Percentiles rank a stretch among this genome's conserved stretches.
These are phyloP conservation scores for Albophoma yamanashiensis DNA, from an alignment of 2,329 filamentous ascomycete species.

Conservation along the genomic window DNA sequence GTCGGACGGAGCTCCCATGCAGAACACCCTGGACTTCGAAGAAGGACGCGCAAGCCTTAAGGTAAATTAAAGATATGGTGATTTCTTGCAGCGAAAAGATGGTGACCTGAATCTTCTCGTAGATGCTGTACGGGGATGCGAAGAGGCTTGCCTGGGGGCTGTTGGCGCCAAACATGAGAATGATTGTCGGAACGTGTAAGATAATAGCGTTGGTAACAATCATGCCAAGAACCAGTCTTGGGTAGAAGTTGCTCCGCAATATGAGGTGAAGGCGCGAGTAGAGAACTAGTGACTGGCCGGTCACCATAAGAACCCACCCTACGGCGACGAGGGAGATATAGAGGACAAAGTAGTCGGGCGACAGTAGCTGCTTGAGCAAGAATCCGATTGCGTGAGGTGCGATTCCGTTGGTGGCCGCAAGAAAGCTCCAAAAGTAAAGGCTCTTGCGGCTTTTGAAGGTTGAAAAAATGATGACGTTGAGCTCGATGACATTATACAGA, in stretches of 20 bases:
- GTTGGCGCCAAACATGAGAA: constrained; percentile 42
- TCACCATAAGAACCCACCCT: constrained; percentile 36
- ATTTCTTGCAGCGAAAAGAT: constrained; percentile 43
- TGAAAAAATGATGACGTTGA: constrained; percentile 18
- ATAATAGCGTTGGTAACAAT: constrained; percentile 43
- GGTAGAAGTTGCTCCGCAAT: constrained; percentile 33
- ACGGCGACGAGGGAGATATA: constrained; percentile 11
- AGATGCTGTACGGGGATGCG: constrained; percentile 22
- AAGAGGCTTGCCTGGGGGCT: constrained; percentile 9
- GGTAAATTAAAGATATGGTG: constrained; percentile 38
- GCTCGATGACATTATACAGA: constrained; percentile 20
- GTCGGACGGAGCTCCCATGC: constrained; percentile 11
- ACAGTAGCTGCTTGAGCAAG: constrained; percentile 26
- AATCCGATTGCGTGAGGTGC: constrained; percentile 31
- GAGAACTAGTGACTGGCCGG: constrained; percentile 48
- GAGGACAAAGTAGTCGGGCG: constrained; percentile 4
- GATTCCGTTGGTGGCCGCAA: constrained; percentile 20
- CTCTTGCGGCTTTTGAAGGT: constrained; percentile 18
- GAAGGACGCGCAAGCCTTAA: constrained; percentile 36
- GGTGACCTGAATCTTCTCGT: constrained; percentile 44
- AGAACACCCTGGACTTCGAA: constrained; percentile 23
- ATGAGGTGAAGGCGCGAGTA: constrained; percentile 53
- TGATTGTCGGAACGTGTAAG: constrained; percentile 41
- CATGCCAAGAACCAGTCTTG: constrained; percentile 41
- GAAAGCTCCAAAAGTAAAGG: constrained; percentile 28